These are phyloP conservation scores for Hortaea sp. DNA, from an alignment of 2,329 filamentous ascomycete species.

Conservation along the genomic window DNA sequence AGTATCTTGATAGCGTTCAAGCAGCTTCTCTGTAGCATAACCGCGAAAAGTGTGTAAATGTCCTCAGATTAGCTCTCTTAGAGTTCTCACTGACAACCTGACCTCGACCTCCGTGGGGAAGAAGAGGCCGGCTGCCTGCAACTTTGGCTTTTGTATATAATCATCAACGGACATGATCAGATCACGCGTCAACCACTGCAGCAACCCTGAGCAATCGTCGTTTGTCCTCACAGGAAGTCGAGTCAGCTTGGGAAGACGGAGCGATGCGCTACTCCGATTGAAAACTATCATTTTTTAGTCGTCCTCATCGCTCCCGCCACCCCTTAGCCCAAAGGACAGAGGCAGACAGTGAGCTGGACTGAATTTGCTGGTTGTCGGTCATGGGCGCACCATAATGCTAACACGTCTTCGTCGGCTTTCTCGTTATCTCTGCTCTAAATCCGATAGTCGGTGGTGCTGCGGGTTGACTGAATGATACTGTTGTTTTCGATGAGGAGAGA, in stretches of 20 bases:
- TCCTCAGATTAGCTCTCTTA: slow-evolving; percentile 26
- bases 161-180: slow-evolving; percentile 20
- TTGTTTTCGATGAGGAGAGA: slow-evolving; percentile 1
- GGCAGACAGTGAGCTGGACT: slow-evolving; percentile 10
- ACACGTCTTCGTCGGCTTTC: slow-evolving; percentile 8
- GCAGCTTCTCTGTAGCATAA: slow-evolving; percentile 3
- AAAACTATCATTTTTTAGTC: slow-evolving; percentile 26
- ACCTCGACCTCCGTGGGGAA: slow-evolving; percentile 3
- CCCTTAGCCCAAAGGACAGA: slow-evolving; percentile 1
- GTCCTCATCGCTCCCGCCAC: slow-evolving; percentile 16
- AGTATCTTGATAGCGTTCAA: slow-evolving; percentile 8
- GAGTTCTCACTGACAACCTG: slow-evolving; percentile 22
- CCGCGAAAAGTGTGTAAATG: slow-evolving; percentile 6
- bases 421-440: background rate
- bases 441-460: background rate
- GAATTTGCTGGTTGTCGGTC: slow-evolving; percentile 12
- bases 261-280: slow-evolving; percentile 27
- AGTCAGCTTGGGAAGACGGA: slow-evolving; percentile 15
- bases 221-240: slow-evolving; percentile 10
- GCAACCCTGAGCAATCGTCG: background rate
- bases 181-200: slow-evolving; percentile 4
- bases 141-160: slow-evolving; percentile 22
- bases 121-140: slow-evolving; percentile 18
- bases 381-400: slow-evolving; percentile 15
- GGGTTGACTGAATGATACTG: slow-evolving; percentile 5